Conservation (phyloP, 164 flowering plant species). For the Malania oleifera region DNA sequence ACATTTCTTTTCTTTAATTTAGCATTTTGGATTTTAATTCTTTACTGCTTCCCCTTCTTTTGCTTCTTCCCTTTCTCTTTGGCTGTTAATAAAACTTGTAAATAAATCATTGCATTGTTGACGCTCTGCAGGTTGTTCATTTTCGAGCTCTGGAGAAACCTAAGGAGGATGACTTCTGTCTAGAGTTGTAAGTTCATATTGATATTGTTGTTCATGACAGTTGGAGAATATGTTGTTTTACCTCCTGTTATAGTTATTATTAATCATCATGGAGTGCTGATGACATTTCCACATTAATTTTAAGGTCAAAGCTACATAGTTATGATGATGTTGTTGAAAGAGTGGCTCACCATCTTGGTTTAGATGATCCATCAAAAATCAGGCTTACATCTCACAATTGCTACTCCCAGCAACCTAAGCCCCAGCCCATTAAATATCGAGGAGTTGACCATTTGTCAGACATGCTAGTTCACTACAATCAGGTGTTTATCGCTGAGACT, state of each 20-base stretch:
- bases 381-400: slow-evolving; percentile 92
- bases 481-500: slow-evolving; percentile 36
- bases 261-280: background rate
- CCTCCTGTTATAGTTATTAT: background rate
- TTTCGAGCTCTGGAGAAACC: slow-evolving; percentile 92
- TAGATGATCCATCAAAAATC: slow-evolving; percentile 91
- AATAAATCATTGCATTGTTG: background rate
- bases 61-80: no score
- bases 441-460: slow-evolving; percentile 85
- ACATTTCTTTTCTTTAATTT: background rate
- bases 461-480: slow-evolving; percentile 89
- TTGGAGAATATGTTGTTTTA: background rate
- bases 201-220: background rate
- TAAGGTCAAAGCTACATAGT: slow-evolving; percentile 71
- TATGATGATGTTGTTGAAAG: slow-evolving; percentile 94
- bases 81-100: no score
- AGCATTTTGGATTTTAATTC: background rate
- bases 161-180: slow-evolving; percentile 83
- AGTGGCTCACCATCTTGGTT: slow-evolving; percentile 68
- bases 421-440: slow-evolving; percentile 82
- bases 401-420: slow-evolving; percentile 96
- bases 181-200: slow-evolving; percentile 69
- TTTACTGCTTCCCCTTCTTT: no score
- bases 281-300: slow-evolving; percentile 5
- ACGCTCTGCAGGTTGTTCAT: slow-evolving; percentile 59